Evolutionary conservation across 495 filamentous ascomycete genomes (phyloP).

Genomic region (Penicillium paxilli): DNA sequence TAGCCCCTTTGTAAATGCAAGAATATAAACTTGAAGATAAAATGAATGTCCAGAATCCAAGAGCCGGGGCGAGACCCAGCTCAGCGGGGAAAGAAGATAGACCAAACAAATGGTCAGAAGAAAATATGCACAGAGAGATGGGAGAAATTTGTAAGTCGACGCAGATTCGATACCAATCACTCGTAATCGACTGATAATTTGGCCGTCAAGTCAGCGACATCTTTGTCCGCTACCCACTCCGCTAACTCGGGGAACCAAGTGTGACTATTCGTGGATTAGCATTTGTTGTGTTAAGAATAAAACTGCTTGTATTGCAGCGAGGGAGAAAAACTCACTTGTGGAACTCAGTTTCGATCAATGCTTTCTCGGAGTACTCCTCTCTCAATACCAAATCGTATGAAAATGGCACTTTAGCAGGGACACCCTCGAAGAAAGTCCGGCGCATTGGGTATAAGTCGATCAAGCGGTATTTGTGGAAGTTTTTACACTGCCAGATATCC

Average conservation of each 20-base stretch:
- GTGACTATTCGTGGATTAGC: conserved; percentile 26
- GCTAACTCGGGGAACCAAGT: conserved; percentile 31
- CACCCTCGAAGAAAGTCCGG: conserved; percentile 60
- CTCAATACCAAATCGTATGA: conserved; percentile 58
- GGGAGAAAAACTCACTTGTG: conserved; percentile 47
- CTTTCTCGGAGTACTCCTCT: conserved; percentile 57
- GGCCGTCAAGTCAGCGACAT: conserved; percentile 8
- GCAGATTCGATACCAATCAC: conserved; percentile 5
- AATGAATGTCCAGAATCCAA: conserved; percentile 1
- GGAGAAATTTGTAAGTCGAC: too few species aligned
- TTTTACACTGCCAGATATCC: conserved; percentile 80
- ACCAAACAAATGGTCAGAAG: background rate
- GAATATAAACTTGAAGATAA: conserved; percentile 8
- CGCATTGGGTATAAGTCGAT: conserved; percentile 55
- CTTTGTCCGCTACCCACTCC: conserved; percentile 37
- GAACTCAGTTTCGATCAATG: conserved; percentile 51
- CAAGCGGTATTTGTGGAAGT: conserved; percentile 68
- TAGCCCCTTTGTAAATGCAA: conserved; percentile 8
- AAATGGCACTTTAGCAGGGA: conserved; percentile 60
- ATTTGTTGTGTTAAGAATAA: background rate
- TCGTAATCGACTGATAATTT: conserved; percentile 26
- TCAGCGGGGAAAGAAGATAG: conserved; percentile 1
- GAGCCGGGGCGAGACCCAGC: background rate
- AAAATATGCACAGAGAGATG: conserved; percentile 2
- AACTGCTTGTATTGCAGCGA: background rate